Base-by-base conservation (phyloP, 257 asterid genomes). In the Verbena officinalis region DNA sequence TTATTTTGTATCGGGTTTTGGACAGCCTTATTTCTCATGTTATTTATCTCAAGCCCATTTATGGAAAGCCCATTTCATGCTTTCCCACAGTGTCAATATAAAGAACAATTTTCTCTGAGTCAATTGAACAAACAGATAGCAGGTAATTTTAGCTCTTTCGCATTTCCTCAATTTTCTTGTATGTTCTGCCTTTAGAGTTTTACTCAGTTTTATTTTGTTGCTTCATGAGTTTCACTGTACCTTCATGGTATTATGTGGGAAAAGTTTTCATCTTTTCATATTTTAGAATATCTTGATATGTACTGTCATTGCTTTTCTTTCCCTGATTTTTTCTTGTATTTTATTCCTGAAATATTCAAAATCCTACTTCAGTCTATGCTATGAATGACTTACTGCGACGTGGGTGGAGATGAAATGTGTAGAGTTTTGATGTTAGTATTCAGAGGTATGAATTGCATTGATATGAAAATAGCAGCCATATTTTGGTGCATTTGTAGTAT, bases 121-220 rank as follows among this genome's bases (percentile, higher is more conserved):
- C 71, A 64, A 55, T 56, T 45, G 15, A 48, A 30, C 76, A 17
- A 64, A 39, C 75, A 16, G 60, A 34, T 62, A 9, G 14, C 54
- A 69, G 74, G 74, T 52, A 30, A 51, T 1, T n/a, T 34, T 33
- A 48, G 46, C 58, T 43, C 62, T 54, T 24, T 30, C 65, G 23
- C 23, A 0, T 16, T 15, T 34, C 33, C 43, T 36, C 36, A 0
- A 13, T 21, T 19, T 19, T 46, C 58, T 45, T 45, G 15, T 11
- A 8, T 3, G 0, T 34, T 49, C 39, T 15, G 22, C 62, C 1
- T 43, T 12, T 20, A 16, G 24, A 20, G 7, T 52, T 49, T 16
- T 9, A 20, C 3, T 7, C 12, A 42, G 15, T 55, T 21, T 44
- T 57, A n/a, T 46, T 13, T 38, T 40, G 22, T 9, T 42, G 62